Evolutionary conservation across 192 early-diverging fungal genomes (phyloP).

Genomic region (Borealophlyctis nickersoniae): DNA sequence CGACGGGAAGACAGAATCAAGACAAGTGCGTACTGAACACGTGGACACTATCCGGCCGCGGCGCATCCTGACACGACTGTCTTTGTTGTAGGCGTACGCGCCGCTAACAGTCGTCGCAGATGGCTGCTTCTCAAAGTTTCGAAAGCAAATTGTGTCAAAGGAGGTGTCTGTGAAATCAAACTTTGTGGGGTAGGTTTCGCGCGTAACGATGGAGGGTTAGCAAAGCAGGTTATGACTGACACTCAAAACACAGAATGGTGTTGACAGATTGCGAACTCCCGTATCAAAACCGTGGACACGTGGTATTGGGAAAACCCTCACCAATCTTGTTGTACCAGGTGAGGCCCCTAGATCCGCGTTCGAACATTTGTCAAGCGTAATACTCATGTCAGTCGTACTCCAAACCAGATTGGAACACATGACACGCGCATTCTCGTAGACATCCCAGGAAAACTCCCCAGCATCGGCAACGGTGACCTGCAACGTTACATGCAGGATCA

Average conservation of each 20-base stretch:
- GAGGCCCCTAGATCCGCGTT: no score
- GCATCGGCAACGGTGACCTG: conserved; percentile 57
- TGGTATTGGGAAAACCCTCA: conserved; percentile 78
- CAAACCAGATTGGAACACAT: conserved; percentile 64
- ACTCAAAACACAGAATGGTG: not conserved
- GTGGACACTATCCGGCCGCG: not conserved
- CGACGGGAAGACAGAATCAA: conserved; percentile 2
- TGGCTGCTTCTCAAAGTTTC: conserved; percentile 93
- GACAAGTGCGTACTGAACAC: conserved; percentile 11
- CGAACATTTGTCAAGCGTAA: no score
- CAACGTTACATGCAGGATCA: conserved; percentile 57
- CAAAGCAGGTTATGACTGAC: no score
- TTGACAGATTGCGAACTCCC: conserved; percentile 63
- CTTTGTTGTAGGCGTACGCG: conserved; percentile 53
- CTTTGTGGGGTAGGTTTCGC: conserved; percentile 66
- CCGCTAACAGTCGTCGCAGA: conserved; percentile 85
- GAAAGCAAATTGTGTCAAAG: conserved; percentile 64
- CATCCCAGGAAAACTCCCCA: conserved; percentile 86
- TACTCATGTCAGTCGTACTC: no score
- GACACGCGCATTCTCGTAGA: conserved; percentile 91
- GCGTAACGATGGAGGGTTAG: not conserved
- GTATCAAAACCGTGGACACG: conserved; percentile 85
- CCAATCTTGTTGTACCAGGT: conserved; percentile 87
- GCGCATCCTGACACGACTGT: not conserved
- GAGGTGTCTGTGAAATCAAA: conserved; percentile 55